Evolutionary conservation across 768 basidiomycete species (phyloP), one percentile per base, ranked within the genome.

Genomic region (Hypholoma fasciculare): DNA sequence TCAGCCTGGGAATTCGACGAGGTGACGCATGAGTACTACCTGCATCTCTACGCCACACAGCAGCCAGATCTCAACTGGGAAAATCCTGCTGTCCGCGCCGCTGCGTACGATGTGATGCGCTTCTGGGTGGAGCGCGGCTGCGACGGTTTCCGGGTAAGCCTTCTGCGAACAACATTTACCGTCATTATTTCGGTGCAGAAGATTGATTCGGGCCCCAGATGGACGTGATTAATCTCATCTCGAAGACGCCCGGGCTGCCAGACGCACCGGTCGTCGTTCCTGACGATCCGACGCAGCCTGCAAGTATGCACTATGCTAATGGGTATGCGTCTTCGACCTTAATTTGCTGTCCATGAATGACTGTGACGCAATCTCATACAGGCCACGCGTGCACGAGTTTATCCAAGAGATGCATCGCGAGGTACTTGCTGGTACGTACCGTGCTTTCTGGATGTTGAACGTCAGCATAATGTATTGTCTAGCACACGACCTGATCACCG

Each of bases 31-130:
- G 87, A 91, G 70, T 91, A 88, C 61, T 89, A 90, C 67, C 81
- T 90, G 54, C 89, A 90, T 69, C 63, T 90, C 1, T 92, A 83
- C 70, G 72, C 82, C 53, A 65, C 76, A 8, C 81, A 89, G 64
- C 89, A 90, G 72, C 90, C 89, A 0, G 90, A 91, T 66, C 69
- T 91, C 14, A 90, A 92, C 67, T 91, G 88, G 88, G 87, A 89
- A 51, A 87, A 89, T 61, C 78, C 80, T 0, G 78, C 79, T 7
- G 82, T 88, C 1, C 75, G 85, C 7, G 74, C 79, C 56, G 82
- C 85, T 7, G 77, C 89, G 1, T 86, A 78, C 71, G 83, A 86
- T 36, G 66, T 85, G 47, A 87, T 91, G 87, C 70, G 72, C 43
- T 91, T 88, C 65, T 91, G 89, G 89, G 75, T 90, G n/a, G 78